Evolutionary conservation across 345 rosid genomes (phyloP), one percentile per base, ranked within the genome.

Genomic region (Toxicodendron radicans): DNA sequence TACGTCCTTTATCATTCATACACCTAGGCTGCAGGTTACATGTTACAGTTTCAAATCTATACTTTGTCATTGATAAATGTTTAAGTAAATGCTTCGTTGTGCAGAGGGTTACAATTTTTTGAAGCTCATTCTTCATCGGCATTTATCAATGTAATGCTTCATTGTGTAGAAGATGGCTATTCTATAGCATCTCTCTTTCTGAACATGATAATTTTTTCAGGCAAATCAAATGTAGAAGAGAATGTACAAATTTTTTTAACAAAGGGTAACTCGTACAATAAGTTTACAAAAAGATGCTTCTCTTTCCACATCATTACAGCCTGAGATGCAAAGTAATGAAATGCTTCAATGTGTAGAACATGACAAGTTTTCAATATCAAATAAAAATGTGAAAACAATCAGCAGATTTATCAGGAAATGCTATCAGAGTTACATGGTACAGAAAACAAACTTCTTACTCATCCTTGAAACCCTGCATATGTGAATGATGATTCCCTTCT

Each of bases 291-390:
- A 49, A 32, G 5, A 48, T 71, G 5, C 57, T 32, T 49, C 38
- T 32, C 17, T 14, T 48, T 23, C n/a, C 16, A 51, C 51, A 73
- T 32, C 58, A 35, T 51, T 60, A 3, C 62, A 60, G 67, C 20
- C 35, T 32, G 14, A 32, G 68, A 23, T 49, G 75, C 33, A 14
- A 35, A 18, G 38, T 10, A 14, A 69, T 38, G 76, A 78, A 71
- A 46, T 23, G 74, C 76, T 74, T 76, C 78, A 77, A 58, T 75
- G 81, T 74, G 80, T 76, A 81, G 80, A 76, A 68, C 63, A 79
- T 30, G 43, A 43, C 32, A 57, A 57, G 27, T 46, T 74, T 58
- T 43, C n/a, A 1, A 35, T 8, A 17, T 38, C 30, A 46, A 58
- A 66, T 74, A 35, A 72, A 72, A 75, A 49, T 43, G 43, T 67